These are phyloP conservation scores for Coniferiporia sulphurascens DNA, from an alignment of 1,284 basidiomycete genomes.

Conservation along the genomic window DNA sequence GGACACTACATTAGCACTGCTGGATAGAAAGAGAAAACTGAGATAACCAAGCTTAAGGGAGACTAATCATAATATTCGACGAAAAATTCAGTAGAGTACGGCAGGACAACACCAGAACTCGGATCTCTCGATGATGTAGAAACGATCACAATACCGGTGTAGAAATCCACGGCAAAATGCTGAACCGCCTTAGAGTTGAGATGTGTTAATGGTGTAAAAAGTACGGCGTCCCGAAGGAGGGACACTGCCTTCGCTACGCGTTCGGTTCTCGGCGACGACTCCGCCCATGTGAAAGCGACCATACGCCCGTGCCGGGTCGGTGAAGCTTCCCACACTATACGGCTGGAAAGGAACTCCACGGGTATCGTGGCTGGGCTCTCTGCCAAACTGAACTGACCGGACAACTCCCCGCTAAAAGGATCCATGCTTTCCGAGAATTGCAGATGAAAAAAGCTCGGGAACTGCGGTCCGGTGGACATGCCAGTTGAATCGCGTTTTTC, in stretches of 20 bases:
- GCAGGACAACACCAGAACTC: background rate
- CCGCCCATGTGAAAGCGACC: background rate
- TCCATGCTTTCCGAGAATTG: background rate
- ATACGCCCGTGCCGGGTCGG: background rate
- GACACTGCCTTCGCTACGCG: background rate
- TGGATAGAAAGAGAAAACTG: too few relatives aligned
- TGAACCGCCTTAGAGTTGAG: background rate
- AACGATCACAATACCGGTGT: background rate
- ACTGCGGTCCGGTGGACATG: background rate
- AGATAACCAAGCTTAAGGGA: too few relatives aligned
- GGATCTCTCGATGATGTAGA: background rate
- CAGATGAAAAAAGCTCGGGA: background rate
- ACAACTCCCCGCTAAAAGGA: background rate
- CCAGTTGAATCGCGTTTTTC: background rate
- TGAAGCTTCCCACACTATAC: background rate
- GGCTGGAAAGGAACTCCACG: background rate
- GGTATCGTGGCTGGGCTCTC: background rate
- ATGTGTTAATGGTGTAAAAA: background rate
- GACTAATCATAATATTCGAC: background rate
- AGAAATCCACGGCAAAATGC: background rate
- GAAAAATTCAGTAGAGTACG: background rate
- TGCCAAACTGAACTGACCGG: background rate
- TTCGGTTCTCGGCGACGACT: background rate
- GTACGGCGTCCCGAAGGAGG: background rate
- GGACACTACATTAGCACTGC: too few relatives aligned